Percentiles rank a stretch among this genome's conserved stretches.
phyloP scores from a whole-genome alignment of 192 early-diverging fungal genomes.

The Entomortierella chlamydospora region DNA sequence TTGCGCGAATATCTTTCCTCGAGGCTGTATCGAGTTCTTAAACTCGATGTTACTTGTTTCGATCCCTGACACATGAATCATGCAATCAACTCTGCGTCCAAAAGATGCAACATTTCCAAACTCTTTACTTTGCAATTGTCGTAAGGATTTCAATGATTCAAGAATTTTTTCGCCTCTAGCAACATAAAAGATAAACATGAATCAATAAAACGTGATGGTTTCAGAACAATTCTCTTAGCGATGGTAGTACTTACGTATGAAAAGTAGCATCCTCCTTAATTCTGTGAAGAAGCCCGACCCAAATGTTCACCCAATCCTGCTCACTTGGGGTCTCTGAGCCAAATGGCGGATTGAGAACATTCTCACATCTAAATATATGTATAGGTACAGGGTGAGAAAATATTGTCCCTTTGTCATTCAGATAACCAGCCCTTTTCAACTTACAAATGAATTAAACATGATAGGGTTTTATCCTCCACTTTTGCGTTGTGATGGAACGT shows the following conservation, averaged over 20 bases:
- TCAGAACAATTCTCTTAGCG: background rate
- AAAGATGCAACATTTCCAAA: slow-evolving; percentile 3
- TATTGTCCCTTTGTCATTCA: no score
- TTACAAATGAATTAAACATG: no score
- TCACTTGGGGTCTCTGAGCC: slow-evolving; percentile 6
- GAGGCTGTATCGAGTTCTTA: background rate
- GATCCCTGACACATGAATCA: background rate
- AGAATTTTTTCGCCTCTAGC: background rate
- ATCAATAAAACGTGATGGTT: background rate
- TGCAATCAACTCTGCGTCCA: slow-evolving; percentile 3
- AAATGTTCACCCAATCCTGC: slow-evolving; percentile 3
- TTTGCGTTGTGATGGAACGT: no score
- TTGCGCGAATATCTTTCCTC: background rate
- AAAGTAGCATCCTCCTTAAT: slow-evolving; percentile 6
- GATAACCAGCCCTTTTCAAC: no score
- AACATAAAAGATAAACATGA: background rate
- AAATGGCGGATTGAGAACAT: slow-evolving; percentile 2
- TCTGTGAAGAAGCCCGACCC: background rate
- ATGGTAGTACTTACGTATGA: slow-evolving; percentile 2
- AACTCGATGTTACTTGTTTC: slow-evolving; percentile 1
- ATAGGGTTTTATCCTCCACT: no score
- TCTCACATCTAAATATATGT: slow-evolving; percentile 1
- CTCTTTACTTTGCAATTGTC: slow-evolving; percentile 1
- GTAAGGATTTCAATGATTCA: background rate
- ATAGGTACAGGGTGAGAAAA: no score